Base-by-base conservation (phyloP, 805 yeast genomes). In the Kuraishia piskuri region DNA sequence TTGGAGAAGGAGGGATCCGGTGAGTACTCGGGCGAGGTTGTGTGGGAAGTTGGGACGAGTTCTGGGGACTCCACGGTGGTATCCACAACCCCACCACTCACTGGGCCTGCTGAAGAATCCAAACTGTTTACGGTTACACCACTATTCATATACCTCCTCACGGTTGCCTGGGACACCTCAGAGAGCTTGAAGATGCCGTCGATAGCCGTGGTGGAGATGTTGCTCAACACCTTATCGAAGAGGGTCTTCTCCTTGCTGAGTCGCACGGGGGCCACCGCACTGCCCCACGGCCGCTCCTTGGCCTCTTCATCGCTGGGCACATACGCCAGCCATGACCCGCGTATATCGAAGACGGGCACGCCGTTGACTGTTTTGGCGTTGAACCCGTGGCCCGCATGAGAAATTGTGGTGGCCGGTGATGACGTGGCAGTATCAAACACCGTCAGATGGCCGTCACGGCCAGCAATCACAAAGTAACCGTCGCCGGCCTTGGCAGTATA, bases 171-270 rank as follows among this genome's bases (percentile, higher is more conserved):
- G 5, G 82, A 72, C 2, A 76, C 70, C 54, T 79, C 82, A 0
- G 84, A 72, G 7, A 82, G 59, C 57, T 71, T 73, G 56, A 70
- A 66, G 17, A 79, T 58, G 12, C 79, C 75, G 63, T 79, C 87
- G 19, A 82, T 63, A 0, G 87, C 82, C 2, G 77, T 70, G 53
- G 73, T 71, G 1, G 85, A 78, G 14, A 83, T 58, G 17, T 73
- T 68, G 10, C 77, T 73, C 52, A 82, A 61, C 1, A 83, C 73
- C 51, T 79, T 71, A 49, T 74, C 73, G 37, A 78, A 66, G 44
- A 80, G 64, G 1, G 80, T 79, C 2, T 75, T 74, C 2, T 73
- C 70, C 14, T 70, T 72, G 2, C 81, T 77, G 40, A 80, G 61
- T 55, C 70, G 70, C 21, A 40, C 46, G 12, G 57, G 56, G 37